Conservation (phyloP, 768 basidiomycete species). For the Paxillus rubicundulus region DNA sequence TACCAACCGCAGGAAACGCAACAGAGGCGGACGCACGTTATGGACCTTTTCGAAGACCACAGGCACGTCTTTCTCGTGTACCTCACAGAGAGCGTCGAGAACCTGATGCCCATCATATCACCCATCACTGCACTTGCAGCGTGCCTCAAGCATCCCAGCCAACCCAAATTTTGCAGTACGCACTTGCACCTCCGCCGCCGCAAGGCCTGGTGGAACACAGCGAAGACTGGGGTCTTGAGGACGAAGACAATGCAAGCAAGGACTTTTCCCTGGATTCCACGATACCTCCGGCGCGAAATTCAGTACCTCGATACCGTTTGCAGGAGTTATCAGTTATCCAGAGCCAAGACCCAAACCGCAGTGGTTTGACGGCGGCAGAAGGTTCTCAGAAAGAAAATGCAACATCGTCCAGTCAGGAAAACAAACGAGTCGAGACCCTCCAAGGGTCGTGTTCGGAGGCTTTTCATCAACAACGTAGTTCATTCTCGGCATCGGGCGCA, state of each 20-base stretch:
- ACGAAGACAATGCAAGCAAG: conserved; percentile 27
- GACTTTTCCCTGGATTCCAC: conserved; percentile 44
- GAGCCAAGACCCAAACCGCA: conserved; percentile 4
- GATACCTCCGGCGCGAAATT: conserved; percentile 28
- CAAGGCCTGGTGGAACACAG: conserved; percentile 13
- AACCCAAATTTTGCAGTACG: conserved; percentile 49
- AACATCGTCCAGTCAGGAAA: conserved; percentile 22
- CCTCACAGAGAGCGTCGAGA: conserved; percentile 3
- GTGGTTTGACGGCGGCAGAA: conserved; percentile 22
- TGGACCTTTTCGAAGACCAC: conserved; percentile 35
- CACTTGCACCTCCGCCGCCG: conserved; percentile 32
- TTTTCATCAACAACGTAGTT: conserved; percentile 22
- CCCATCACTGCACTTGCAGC: conserved; percentile 27
- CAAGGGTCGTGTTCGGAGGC: conserved; percentile 24
- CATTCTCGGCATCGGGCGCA: conserved; percentile 28
- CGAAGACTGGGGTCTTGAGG: conserved; percentile 9
- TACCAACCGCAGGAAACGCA: neutral
- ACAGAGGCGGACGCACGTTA: conserved; percentile 13
- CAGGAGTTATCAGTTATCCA: conserved; percentile 13
- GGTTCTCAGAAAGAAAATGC: conserved; percentile 56
- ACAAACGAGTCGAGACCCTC: conserved; percentile 16
- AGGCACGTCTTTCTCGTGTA: conserved; percentile 35
- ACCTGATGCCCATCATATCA: conserved; percentile 10
- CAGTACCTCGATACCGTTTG: conserved; percentile 51
- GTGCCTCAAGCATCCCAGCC: conserved; percentile 51